phyloP scores from a whole-genome alignment of 768 basidiomycete genomes.

The Rossbeevera mucosa region DNA sequence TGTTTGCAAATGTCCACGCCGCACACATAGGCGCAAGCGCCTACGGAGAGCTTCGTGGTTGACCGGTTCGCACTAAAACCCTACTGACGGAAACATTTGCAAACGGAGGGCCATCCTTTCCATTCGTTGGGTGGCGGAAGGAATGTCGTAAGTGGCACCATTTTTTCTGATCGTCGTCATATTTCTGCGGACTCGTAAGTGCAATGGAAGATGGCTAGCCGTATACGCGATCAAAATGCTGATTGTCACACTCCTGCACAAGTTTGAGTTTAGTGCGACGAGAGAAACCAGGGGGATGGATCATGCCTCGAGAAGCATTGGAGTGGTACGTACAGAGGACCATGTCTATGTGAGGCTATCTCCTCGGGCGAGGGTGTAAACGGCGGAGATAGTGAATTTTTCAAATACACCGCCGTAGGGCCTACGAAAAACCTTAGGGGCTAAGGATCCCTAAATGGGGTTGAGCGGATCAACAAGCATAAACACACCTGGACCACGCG shows the following conservation, averaged over 20 bases:
- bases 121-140: slow-evolving; percentile 15
- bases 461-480: slow-evolving; percentile 2
- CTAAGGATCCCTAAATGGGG: background rate
- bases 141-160: slow-evolving; percentile 11
- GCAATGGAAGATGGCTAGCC: slow-evolving; percentile 22
- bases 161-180: background rate
- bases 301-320: slow-evolving; percentile 12
- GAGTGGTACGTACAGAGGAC: slow-evolving; percentile 14
- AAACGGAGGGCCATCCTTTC: slow-evolving; percentile 11
- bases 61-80: slow-evolving; percentile 17
- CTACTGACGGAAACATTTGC: slow-evolving; percentile 10
- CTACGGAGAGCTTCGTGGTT: slow-evolving; percentile 12
- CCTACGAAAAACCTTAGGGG: background rate
- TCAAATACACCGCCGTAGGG: too few relatives aligned
- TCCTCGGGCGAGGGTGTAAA: too few relatives aligned
- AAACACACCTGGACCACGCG: slow-evolving; percentile 9
- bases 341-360: slow-evolving; percentile 9
- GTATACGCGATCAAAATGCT: slow-evolving; percentile 20
- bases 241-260: slow-evolving; percentile 11
- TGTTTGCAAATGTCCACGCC: slow-evolving; percentile 15
- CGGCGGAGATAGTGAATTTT: too few relatives aligned
- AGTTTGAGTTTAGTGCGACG: slow-evolving; percentile 11
- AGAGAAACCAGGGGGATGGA: background rate
- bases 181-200: slow-evolving; percentile 2
- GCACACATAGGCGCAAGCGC: slow-evolving; percentile 13